Conservation (phyloP, 2,329 filamentous ascomycete genomes). For the Emydomyces testavorans region DNA sequence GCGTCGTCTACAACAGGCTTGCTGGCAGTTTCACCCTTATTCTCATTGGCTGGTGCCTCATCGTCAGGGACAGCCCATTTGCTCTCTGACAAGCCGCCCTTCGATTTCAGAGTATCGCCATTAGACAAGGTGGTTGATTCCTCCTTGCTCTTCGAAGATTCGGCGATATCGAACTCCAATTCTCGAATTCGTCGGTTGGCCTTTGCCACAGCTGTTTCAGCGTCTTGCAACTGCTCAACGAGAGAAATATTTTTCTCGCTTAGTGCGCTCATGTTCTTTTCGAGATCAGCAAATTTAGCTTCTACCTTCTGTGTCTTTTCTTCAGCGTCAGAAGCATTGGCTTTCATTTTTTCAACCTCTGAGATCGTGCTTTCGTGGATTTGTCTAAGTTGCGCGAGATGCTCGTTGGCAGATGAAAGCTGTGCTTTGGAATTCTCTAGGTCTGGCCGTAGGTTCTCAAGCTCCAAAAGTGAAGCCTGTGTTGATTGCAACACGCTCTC, state of each 20-base stretch:
- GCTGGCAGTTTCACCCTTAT: conserved; percentile 20
- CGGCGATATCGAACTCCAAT: conserved; percentile 17
- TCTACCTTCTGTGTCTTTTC: conserved; percentile 19
- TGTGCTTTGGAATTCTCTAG: conserved; percentile 52
- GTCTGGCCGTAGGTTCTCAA: conserved; percentile 61
- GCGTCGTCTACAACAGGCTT: conserved; percentile 21
- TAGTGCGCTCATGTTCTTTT: conserved; percentile 23
- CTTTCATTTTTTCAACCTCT: conserved; percentile 19
- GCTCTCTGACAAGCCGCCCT: conserved; percentile 29
- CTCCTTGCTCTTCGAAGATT: conserved; percentile 11
- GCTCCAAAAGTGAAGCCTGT: conserved; percentile 57
- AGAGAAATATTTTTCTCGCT: conserved; percentile 18
- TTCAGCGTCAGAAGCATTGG: conserved; percentile 9
- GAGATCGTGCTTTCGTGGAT: conserved; percentile 32
- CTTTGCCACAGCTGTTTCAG: conserved; percentile 20
- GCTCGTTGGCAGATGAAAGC: conserved; percentile 26
- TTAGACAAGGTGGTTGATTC: conserved; percentile 14
- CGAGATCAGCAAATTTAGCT: conserved; percentile 29
- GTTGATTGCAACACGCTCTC: conserved; percentile 30
- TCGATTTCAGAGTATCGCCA: conserved; percentile 15
- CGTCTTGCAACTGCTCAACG: conserved; percentile 17
- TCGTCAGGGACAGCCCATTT: conserved; percentile 29
- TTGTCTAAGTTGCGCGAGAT: conserved; percentile 26
- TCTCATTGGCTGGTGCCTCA: conserved; percentile 19
- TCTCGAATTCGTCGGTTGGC: conserved; percentile 19